Evolutionary conservation across 495 filamentous ascomycete genomes (phyloP), one percentile per base, ranked within the genome.

Genomic region (Penicillium arizonense): DNA sequence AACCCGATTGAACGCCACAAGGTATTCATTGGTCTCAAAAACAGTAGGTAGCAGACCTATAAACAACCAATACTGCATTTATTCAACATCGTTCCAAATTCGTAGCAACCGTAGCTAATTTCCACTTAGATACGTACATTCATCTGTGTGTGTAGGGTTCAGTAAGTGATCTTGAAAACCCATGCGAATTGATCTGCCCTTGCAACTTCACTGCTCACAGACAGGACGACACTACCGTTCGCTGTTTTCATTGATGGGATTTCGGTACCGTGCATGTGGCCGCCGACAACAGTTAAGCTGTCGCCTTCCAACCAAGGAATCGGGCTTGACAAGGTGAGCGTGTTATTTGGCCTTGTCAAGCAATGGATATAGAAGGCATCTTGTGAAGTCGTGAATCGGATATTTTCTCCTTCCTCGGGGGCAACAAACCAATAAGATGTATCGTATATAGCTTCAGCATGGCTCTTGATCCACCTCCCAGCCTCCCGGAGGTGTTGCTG

Each of bases 341-440:
- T 70, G 23, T 59, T 60, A 38, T 71, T 72, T 3, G 79, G 77
- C 20, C 62, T 71, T n/a, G 67, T 59, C 12, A 82, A 56, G 5
- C 67, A 65, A 32, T 73, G 57, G 33, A 83, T 68, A 54, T 82
- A 83, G 41, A 83, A 82, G 1, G 81, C 80, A 40, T 77, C 71
- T 32, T 61, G 44, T 7, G 70, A 79, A 55, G 75, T 71, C 21
- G 80, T 82, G 49, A 82, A 84, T 21, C 81, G 55, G 0, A 82
- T 62, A 35, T 57, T 47, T 26, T 74, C 63, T 0, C 64, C 68
- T 34, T 78, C 77, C 49, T 80, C 66, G 1, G 76, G 73, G 33
- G 69, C 75, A 14, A 82, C 64, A 57, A 78, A 77, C 78, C 80
- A 83, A 51, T 82, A 83, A 10, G 77, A 79, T 7, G 81, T 83